Base-by-base conservation (phyloP, 768 basidiomycete species). In the Hygrocybe coccinea region DNA sequence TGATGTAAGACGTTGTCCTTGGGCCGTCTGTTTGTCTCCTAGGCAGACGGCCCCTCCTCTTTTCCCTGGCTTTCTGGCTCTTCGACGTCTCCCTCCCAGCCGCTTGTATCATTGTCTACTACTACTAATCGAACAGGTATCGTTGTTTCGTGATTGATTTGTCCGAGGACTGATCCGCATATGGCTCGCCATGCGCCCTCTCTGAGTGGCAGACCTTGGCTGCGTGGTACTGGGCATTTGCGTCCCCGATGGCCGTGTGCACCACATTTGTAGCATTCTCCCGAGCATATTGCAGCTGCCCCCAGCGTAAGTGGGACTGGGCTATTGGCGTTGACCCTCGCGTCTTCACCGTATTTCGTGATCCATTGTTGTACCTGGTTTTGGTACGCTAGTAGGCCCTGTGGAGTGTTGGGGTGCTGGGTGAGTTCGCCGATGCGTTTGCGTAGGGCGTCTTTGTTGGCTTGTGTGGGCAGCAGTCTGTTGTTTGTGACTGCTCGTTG, bases 21-120 rank as follows among this genome's bases (percentile, higher is more conserved):
- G 41, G 7, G 47, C 17, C 4, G 34, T 34, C 24, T 44, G 50
- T 45, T 52, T 33, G 46, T 46, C 38, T 46, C 55, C 49, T 65
- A 68, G 8, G 45, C 49, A 43, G 60, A 61, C 57, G 56, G 55
- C 64, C 66, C 68, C 39, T 58, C 58, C 38, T n/a, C 63, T 36
- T 64, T 65, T 59, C 63, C 64, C 58, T 63, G 59, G 9, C 37
- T 19, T 8, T 35, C 19, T 29, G 11, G 55, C 5, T 11, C 19
- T 11, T 41, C n/a, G n/a, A n/a, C n/a, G n/a, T 3, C 19, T 41
- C 38, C 15, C 11, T 15, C 19, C 19, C 38, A 41, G 14, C 10
- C 38, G 19, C 10, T 5, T 11, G 10, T 15, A 41, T 3, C 11
- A 5, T 14, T 41, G 3, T 41, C 15, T 11, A 15, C 11, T 19